Conservation (phyloP, 495 filamentous ascomycete species). For the Lophiostoma macrostomum region DNA sequence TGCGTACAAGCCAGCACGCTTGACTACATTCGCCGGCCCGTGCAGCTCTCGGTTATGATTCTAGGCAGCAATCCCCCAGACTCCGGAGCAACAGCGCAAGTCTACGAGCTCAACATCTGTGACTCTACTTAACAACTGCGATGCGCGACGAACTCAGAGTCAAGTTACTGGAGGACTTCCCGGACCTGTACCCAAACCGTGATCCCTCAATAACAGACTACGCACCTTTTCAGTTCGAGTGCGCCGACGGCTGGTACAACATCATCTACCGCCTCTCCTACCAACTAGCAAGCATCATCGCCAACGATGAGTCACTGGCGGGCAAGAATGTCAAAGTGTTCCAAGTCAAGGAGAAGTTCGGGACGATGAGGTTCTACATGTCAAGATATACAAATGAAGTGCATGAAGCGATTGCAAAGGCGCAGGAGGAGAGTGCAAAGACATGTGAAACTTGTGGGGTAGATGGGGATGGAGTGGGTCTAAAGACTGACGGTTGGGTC, state of each 20-base stretch:
- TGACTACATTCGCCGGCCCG: too few species aligned
- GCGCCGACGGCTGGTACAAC: conserved; percentile 7
- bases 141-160: neutral
- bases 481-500: neutral
- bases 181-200: neutral
- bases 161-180: neutral
- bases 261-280: neutral
- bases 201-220: neutral
- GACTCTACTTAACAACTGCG: neutral
- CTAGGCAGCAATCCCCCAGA: too few species aligned
- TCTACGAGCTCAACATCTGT: too few species aligned
- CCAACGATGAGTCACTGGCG: neutral
- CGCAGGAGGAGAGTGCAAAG: neutral
- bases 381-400: neutral
- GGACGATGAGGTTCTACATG: conserved; percentile 8
- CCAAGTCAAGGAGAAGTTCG: conserved; percentile 7
- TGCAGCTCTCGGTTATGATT: too few species aligned
- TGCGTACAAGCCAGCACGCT: too few species aligned
- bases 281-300: neutral
- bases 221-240: neutral
- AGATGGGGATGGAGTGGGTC: neutral
- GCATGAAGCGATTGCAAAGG: neutral
- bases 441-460: neutral
- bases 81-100: too few species aligned
- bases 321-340: neutral